Base-by-base conservation (phyloP, 2,329 filamentous ascomycete genomes). In the Fusarium euwallaceae region DNA sequence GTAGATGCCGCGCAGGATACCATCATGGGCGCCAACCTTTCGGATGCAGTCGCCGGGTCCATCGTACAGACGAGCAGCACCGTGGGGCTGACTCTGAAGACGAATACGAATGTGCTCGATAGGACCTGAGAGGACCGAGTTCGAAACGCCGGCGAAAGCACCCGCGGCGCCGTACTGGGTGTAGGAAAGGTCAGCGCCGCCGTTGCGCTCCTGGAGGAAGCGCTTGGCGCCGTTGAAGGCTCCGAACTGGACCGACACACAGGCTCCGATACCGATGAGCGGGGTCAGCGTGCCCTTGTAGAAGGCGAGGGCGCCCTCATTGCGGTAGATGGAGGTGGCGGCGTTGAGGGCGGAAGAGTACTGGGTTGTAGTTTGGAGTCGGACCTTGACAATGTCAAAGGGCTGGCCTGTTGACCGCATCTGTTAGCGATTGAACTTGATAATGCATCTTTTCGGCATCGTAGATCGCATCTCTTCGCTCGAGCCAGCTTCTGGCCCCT, bases 271-370 rank as follows among this genome's bases (percentile, higher is more conserved):
- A 76, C 97, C 97, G 67, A 99, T 90, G 66, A 99, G 88, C 0
- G 97, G 97, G 6, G 97, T 98, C 66, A 99, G 88, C 0, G 97
- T 98, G 80, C 97, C 97, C 86, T 99, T 99, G 91, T 99, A 99
- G 87, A 99, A 99, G 67, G 97, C 97, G 14, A 94, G 86, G 3
- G 95, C 88, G 2, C 97, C 97, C 84, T 99, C 97, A 80, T 94
- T 92, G 79, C 91, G 92, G 85, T 94, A 94, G 86, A 99, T 98
- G 73, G 93, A 91, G 61, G 89, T 89, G 9, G 95, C 97, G 76
- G 94, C 94, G 79, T 94, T 89, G 56, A 97, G 84, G 63, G 97
- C 97, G 75, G 91, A 92, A 63, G 90, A 88, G 88, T 98, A 97
- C 77, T 94, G 90, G 24, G 89, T 92, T 64, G 93, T 93, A 17